Base-by-base conservation (phyloP, 805 yeast genomes). In the Yarrowia porcina region DNA sequence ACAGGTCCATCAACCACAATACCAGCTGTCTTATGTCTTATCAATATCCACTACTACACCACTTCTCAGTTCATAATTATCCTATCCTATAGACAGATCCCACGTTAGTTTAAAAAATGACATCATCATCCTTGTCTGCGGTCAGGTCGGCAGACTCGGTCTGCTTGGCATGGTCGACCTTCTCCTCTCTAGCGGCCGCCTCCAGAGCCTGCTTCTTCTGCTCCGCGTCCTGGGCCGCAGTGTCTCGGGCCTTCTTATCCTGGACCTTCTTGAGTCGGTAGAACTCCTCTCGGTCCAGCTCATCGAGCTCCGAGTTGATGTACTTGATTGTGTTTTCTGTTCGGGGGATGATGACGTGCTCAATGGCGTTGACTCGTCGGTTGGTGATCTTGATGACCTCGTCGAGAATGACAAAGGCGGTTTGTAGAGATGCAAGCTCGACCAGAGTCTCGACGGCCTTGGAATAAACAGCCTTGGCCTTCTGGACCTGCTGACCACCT, bases 351-450 rank as follows among this genome's bases (percentile, higher is more conserved):
- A 93, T 92, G 49, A 93, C 98, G 72, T 93, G 98, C 79, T 93
- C 99, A 76, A 93, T 93, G 66, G 99, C 98, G 74, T 93, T 93
- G 71, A 93, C 99, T 82, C 99, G 89, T 79, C 99, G 85, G 77
- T 93, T 93, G 62, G 99, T 93, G 65, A 94, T 97, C 76, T 94
- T 94, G 75, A 93, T 94, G 64, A 93, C 99, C 75, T 93, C 99
- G 77, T 94, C 99, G 71, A 93, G 82, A 68, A 93, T 93, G 63
- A 94, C 90, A 74, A 93, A 93, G 1, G 98, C 98, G 6, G 98
- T 93, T 75, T 93, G 99, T 71, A 94, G 79, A 12, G 97, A 90
- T 0, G 99, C 99, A 68, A 93, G 81, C 73, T 91, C 97, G 32
- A 93, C 97, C 66, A 93, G 81, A 0, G 97, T 91, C 76, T 94